These are phyloP conservation scores for Annulohypoxylon nitens DNA, from an alignment of 495 filamentous ascomycete species.

Conservation along the genomic window DNA sequence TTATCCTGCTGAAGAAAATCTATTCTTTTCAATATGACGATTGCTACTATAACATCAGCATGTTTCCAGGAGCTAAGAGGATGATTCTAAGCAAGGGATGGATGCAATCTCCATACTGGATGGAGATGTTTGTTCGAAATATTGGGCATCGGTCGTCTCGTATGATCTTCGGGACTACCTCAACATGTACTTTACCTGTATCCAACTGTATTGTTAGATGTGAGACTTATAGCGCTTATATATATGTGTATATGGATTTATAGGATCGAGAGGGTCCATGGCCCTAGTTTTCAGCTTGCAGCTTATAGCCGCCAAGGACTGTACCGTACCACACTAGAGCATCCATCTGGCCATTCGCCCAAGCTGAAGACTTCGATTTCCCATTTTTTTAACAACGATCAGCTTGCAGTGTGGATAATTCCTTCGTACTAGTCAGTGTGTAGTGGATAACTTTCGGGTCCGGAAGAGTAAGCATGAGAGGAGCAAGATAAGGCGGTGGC, in stretches of 20 bases:
- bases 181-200: conserved; percentile 19
- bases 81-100: not conserved
- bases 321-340: conserved; percentile 30
- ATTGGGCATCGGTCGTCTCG: not conserved
- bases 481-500: conserved; percentile 6
- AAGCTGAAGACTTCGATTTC: conserved; percentile 27
- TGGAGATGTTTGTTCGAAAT: conserved; percentile 4
- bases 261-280: conserved; percentile 10
- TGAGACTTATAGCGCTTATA: conserved; percentile 27
- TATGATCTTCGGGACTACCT: not conserved
- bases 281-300: conserved; percentile 40
- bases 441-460: conserved; percentile 21
- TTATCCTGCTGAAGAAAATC: not conserved
- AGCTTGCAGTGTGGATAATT: conserved; percentile 22
- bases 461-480: not conserved
- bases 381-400: conserved; percentile 17
- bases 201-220: conserved; percentile 10
- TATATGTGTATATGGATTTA: conserved; percentile 3
- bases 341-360: conserved; percentile 1
- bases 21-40: conserved; percentile 13
- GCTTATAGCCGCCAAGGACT: conserved; percentile 37
- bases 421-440: conserved; percentile 16
- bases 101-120: not conserved
- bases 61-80: not conserved
- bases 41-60: not conserved